Conservation (phyloP, 2,329 filamentous ascomycete genomes). For the Colletotrichum destructivum region DNA sequence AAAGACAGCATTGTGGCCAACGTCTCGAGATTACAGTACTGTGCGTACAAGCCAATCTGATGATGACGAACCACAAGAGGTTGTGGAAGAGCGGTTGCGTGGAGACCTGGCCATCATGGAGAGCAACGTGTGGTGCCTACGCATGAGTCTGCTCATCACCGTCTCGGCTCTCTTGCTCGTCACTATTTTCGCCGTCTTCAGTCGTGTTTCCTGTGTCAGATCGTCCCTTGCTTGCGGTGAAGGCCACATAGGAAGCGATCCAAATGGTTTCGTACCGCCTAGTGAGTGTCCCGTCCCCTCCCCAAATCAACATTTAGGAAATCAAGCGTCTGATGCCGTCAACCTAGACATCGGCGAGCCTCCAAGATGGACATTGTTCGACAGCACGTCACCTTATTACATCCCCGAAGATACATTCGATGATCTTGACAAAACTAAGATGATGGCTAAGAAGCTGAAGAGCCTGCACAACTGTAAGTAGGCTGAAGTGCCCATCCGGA, state of each 20-base stretch:
- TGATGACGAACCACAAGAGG: slow-evolving; percentile 21
- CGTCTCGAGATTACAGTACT: slow-evolving; percentile 16
- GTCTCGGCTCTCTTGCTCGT: slow-evolving; percentile 2
- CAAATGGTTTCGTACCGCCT: slow-evolving; percentile 30
- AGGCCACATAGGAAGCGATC: slow-evolving; percentile 33
- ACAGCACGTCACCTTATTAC: slow-evolving; percentile 22
- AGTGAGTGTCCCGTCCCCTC: background rate
- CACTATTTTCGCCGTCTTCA: slow-evolving; percentile 2
- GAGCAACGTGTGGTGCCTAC: slow-evolving; percentile 30
- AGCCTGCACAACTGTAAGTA: slow-evolving; percentile 23
- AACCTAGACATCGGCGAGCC: slow-evolving; percentile 21
- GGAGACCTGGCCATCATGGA: slow-evolving; percentile 11
- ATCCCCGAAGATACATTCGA: slow-evolving; percentile 27
- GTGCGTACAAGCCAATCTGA: slow-evolving; percentile 27
- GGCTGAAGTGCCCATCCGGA: no score
- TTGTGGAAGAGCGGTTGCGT: slow-evolving; percentile 18
- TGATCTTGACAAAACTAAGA: slow-evolving; percentile 21
- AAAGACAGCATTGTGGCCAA: slow-evolving; percentile 6
- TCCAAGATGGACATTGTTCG: slow-evolving; percentile 24
- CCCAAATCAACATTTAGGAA: no score
- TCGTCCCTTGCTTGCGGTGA: background rate
- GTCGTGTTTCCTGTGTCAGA: slow-evolving; percentile 11
- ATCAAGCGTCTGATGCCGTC: background rate
- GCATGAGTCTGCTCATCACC: slow-evolving; percentile 18
- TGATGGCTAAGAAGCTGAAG: slow-evolving; percentile 11